phyloP scores from a whole-genome alignment of 2,329 filamentous ascomycete genomes.

The Grosmannia huntii region DNA sequence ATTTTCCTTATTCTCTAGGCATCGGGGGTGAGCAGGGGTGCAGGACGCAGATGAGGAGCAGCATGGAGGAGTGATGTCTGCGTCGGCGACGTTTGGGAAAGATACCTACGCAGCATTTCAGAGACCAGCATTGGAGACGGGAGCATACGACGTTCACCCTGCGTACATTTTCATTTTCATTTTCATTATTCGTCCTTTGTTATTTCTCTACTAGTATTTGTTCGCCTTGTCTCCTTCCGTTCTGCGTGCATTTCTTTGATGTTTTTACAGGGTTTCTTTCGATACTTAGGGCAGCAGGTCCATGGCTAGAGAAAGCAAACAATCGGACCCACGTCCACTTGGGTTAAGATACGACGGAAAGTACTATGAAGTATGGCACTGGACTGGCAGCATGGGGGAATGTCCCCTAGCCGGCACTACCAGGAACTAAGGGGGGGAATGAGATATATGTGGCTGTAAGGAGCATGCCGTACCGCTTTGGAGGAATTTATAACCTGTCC shows the following conservation, averaged over 20 bases:
- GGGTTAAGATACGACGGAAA: not conserved
- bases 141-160: not conserved
- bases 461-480: too few species aligned
- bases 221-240: slow-evolving; percentile 6
- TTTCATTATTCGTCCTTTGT: not conserved
- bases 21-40: not conserved
- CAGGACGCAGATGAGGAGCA: too few species aligned
- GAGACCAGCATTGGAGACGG: not conserved
- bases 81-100: not conserved
- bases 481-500: not conserved
- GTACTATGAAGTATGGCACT: not conserved
- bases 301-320: slow-evolving; percentile 8
- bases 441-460: not conserved
- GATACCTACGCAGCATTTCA: not conserved
- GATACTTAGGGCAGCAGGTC: slow-evolving; percentile 8
- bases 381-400: not conserved
- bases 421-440: not conserved
- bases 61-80: too few species aligned
- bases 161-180: not conserved
- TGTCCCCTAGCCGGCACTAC: not conserved
- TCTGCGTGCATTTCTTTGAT: not conserved
- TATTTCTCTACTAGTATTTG: not conserved
- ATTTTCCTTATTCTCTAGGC: slow-evolving; percentile 1
- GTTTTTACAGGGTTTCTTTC: slow-evolving; percentile 6
- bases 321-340: slow-evolving; percentile 8